These are phyloP conservation scores for Karstenula rhodostoma DNA, from an alignment of 2,329 filamentous ascomycete genomes.

Conservation along the genomic window DNA sequence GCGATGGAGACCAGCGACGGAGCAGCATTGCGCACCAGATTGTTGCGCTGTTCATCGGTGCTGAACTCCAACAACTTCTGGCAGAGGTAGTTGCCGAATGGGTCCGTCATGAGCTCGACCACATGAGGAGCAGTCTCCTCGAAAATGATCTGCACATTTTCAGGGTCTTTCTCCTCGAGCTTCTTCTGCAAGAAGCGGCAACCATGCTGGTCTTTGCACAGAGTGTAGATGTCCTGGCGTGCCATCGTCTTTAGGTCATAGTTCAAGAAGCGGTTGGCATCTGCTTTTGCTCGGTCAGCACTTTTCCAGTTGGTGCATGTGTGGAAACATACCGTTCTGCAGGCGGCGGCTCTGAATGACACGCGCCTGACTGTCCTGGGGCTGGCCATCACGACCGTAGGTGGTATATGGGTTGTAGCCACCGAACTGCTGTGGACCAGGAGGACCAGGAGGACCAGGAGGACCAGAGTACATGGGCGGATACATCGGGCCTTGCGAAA, in stretches of 20 bases:
- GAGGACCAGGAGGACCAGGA: conserved; percentile 4
- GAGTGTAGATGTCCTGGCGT: conserved; percentile 79
- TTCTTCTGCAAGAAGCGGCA: conserved; percentile 98
- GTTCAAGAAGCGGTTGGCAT: conserved; percentile 79
- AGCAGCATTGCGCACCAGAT: conserved; percentile 88
- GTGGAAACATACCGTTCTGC: conserved; percentile 61
- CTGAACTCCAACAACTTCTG: conserved; percentile 97
- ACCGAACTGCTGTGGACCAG: conserved; percentile 7
- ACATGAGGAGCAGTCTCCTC: conserved; percentile 92
- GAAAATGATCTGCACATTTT: conserved; percentile 92
- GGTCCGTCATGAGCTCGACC: conserved; percentile 96
- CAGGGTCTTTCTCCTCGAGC: conserved; percentile 84
- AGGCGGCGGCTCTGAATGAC: conserved; percentile 78
- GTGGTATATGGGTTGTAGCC: conserved; percentile 43
- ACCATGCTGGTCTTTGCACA: conserved; percentile 98
- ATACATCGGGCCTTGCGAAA: conserved; percentile 18
- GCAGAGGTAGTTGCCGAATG: conserved; percentile 98
- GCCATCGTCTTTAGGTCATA: conserved; percentile 80
- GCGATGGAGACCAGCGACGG: conserved; percentile 91
- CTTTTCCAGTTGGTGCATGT: no score
- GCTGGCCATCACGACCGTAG: conserved; percentile 57
- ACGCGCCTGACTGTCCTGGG: conserved; percentile 77
- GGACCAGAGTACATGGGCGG: conserved; percentile 12
- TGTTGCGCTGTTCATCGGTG: conserved; percentile 93
- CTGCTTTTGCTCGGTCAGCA: no score